Conservation (phyloP, 345 rosid species). For the Capsella bursapastoris region DNA sequence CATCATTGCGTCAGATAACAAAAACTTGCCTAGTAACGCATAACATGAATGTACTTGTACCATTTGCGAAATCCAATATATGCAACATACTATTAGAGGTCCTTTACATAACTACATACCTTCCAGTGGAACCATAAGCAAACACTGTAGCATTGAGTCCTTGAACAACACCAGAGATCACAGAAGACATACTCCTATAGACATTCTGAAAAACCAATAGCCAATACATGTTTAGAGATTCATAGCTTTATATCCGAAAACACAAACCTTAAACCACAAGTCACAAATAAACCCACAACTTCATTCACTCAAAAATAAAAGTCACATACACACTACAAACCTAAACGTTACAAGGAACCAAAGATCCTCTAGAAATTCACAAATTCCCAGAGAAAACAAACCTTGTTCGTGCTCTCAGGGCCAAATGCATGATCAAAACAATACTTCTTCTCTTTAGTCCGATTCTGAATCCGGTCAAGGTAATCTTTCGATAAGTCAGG, state of each 20-base stretch:
- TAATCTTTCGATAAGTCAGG: constrained; percentile 90
- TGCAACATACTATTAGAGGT: background rate
- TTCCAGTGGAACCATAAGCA: constrained; percentile 98
- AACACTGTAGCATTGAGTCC: constrained; percentile 95
- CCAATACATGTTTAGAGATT: constrained; percentile 31
- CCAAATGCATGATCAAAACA: constrained; percentile 87
- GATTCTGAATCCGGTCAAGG: constrained; percentile 78
- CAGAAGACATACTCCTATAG: constrained; percentile 68
- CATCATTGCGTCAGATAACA: constrained; percentile 15
- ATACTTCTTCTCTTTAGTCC: constrained; percentile 83
- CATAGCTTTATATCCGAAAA: constrained; percentile 15
- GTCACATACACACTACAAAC: constrained; percentile 10
- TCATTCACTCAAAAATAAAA: constrained; percentile 7
- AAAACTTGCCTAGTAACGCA: background rate
- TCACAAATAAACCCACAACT: constrained; percentile 1
- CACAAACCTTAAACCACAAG: constrained; percentile 38
- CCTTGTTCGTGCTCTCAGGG: constrained; percentile 64
- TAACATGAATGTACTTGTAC: background rate
- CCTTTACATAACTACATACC: constrained; percentile 52
- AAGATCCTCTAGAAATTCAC: constrained; percentile 45
- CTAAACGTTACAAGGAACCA: background rate
- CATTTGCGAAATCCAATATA: background rate
- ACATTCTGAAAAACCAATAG: constrained; percentile 56
- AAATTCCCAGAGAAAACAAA: constrained; percentile 21
- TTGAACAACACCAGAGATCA: constrained; percentile 83